Base-by-base conservation (phyloP, 805 yeast species). In the Ogataea ramenticola region DNA sequence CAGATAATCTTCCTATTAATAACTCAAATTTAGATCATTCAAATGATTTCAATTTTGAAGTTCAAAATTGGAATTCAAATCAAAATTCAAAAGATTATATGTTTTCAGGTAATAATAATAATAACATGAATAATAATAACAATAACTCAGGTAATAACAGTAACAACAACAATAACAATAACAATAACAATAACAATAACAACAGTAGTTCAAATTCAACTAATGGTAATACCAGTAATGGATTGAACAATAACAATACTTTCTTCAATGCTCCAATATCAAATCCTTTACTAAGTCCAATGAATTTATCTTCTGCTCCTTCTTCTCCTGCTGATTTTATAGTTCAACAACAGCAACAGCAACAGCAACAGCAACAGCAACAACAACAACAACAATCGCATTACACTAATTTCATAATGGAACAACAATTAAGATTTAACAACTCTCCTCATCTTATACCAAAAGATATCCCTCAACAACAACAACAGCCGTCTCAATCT, bases 351-450 rank as follows among this genome's bases (percentile, higher is more conserved):
- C 67, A 62, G 39, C 67, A 61, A n/a, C 67, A 62, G 39, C 67
- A 61, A n/a, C 67, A 62, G 39, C 67, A 61, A n/a, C 67, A 62
- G 39, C 67, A 61, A n/a, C 67, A 62, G 39, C 32, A 29, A 29
- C 32, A 29, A 15, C 67, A 62, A 39, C 67, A 61, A n/a, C 67
- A 62, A 38, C 67, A 61, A n/a, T 66, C 62, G 39, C 67, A 61
- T 38, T 62, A 62, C 40, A 65, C 61, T 27, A 58, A 56, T 35
- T 45, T 62, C 39, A 40, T 62, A 36, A 22, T 58, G 49, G 67
- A 62, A 32, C 53, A 63, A 4, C 62, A 57, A 36, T 46, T 52
- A 14, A 34, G 24, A 14, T 34, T 19, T 20, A 19, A 19, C 14
- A 34, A 34, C 24, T 32, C 20, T 20, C 27, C 42, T 19, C 22